These are phyloP conservation scores for Chlamydomonas schloesseri DNA, from an alignment of 139 green algal species.

Conservation along the genomic window DNA sequence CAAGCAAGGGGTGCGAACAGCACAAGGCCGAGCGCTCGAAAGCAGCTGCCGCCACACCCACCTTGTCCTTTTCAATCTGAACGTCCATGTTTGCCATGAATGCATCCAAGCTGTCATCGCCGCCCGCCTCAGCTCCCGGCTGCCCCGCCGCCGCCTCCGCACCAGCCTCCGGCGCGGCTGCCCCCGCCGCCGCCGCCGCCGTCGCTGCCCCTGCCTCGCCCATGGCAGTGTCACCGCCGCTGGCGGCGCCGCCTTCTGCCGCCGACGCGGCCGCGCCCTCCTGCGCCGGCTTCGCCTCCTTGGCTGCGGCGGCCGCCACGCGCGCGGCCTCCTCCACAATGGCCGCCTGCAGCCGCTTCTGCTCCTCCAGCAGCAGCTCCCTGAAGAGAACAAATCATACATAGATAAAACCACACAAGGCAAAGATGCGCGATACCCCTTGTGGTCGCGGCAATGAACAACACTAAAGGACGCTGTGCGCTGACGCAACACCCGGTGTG, in stretches of 20 bases:
- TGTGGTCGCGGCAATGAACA: too few species aligned
- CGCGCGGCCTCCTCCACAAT: slow-evolving; percentile 27
- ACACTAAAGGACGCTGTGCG: too few species aligned
- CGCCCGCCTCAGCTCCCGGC: slow-evolving; percentile 40
- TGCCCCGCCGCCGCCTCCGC: neutral
- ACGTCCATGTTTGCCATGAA: slow-evolving; percentile 80
- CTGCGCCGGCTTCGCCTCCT: neutral
- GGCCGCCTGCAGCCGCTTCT: slow-evolving; percentile 45
- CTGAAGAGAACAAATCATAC: neutral
- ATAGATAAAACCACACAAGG: too few species aligned
- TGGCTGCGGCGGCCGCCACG: neutral
- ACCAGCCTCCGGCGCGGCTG: too few species aligned
- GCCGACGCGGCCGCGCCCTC: slow-evolving; percentile 1
- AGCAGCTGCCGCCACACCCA: slow-evolving; percentile 18
- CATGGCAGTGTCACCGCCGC: neutral
- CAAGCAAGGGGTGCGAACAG: too few species aligned
- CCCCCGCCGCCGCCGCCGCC: slow-evolving; percentile 4
- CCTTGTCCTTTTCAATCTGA: slow-evolving; percentile 77
- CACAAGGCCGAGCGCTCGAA: neutral
- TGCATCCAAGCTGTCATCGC: slow-evolving; percentile 76
- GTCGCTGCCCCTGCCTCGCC: neutral
- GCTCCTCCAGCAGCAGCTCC: slow-evolving; percentile 66
- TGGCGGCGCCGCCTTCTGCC: neutral
- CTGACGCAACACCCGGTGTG: too few species aligned
- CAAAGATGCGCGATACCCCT: too few species aligned